A percentile compares a stretch with the other conserved stretches of the same genome.
Evolutionary conservation across 257 asterid species (phyloP).

Genomic region (Solanum pinnatisectum): DNA sequence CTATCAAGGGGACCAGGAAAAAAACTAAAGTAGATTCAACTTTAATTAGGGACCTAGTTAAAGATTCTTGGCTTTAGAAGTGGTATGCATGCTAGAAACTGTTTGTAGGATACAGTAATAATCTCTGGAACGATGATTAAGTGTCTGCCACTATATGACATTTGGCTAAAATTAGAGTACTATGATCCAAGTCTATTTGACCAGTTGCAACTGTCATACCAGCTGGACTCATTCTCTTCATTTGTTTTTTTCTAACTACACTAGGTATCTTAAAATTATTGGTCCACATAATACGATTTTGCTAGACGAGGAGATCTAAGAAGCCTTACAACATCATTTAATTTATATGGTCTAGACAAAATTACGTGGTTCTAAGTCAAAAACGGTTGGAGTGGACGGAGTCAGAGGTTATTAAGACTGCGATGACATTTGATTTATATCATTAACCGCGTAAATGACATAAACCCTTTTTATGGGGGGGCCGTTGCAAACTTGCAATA

Average conservation of each 20-base stretch:
- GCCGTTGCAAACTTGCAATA: not conserved
- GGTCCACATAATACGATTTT: not conserved
- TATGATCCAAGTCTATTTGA: not conserved
- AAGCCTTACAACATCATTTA: not conserved
- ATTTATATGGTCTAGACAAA: too few relatives aligned
- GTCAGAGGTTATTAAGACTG: not conserved
- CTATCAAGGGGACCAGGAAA: not conserved
- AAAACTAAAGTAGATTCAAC: not conserved
- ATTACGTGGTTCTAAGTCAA: not conserved
- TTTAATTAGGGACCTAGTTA: not conserved
- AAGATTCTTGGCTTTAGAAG: not conserved
- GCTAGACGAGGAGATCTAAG: not conserved
- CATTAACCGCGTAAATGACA: not conserved
- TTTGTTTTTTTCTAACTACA: not conserved
- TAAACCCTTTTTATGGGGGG: not conserved
- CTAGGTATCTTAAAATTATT: not conserved
- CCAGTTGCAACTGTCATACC: not conserved
- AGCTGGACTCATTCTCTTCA: not conserved
- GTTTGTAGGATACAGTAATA: not conserved
- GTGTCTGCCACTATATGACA: not conserved
- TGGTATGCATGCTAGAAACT: not conserved
- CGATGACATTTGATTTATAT: not conserved
- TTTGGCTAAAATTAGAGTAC: not conserved
- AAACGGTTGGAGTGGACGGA: not conserved
- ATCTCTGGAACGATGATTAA: not conserved